Evolutionary conservation across 2,329 filamentous ascomycete genomes (phyloP).

Genomic region (Colletotrichum trifolii): DNA sequence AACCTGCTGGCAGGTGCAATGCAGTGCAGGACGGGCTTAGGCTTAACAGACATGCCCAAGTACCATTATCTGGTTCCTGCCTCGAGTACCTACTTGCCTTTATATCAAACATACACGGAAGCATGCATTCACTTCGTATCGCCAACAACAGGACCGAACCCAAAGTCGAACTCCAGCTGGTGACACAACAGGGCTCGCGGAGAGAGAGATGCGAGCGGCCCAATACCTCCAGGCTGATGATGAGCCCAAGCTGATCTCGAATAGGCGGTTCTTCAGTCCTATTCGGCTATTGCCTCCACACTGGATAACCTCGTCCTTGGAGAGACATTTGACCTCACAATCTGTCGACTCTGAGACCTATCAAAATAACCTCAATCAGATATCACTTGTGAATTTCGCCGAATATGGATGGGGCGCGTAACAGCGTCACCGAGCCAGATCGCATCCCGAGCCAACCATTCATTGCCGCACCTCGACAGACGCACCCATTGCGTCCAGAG

Average conservation of each 20-base stretch:
- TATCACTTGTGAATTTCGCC: neutral
- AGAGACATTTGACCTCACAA: conserved; percentile 1
- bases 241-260: too few relatives aligned
- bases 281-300: neutral
- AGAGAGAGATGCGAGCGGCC: conserved; percentile 19
- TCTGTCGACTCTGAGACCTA: conserved; percentile 10
- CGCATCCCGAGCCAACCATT: too few relatives aligned
- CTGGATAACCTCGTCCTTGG: neutral
- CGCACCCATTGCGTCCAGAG: neutral
- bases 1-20: too few relatives aligned
- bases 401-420: too few relatives aligned
- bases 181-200: neutral
- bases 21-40: too few relatives aligned
- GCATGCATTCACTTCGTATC: conserved; percentile 12
- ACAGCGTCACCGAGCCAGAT: too few relatives aligned
- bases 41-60: too few relatives aligned
- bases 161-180: too few relatives aligned
- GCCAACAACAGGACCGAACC: neutral
- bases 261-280: too few relatives aligned
- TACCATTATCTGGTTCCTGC: too few relatives aligned
- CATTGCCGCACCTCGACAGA: neutral
- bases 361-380: conserved; percentile 20
- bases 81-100: neutral
- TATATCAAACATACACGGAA: neutral
- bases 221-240: conserved; percentile 21